Base-by-base conservation (phyloP, 306 rosid genomes). In the Medicago lupulina region DNA sequence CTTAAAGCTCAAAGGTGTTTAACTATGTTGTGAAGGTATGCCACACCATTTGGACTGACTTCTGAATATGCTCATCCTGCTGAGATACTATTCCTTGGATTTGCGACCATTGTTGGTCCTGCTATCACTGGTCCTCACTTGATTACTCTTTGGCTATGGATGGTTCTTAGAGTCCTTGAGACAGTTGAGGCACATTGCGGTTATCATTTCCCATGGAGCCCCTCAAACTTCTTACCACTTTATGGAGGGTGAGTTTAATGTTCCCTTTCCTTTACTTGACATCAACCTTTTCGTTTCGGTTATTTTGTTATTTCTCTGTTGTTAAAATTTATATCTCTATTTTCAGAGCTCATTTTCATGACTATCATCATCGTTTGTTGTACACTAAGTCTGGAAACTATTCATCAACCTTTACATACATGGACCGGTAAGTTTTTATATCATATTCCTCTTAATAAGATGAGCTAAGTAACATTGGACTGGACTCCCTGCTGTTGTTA, bases 61-160 rank as follows among this genome's bases (percentile, higher is more conserved):
- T 89, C 98, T n/a, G 97, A 92, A 80, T 95, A 92, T 83, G 98
- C 98, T 83, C 98, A 95, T 85, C 98, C 97, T 25, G 96, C 90
- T 54, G 98, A 95, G 90, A 95, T 95, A 84, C 89, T 95, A 73
- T 95, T 95, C 81, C 98, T 95, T 84, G 98, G 98, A 59, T 90
- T 94, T 81, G 96, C 97, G 65, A 90, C 97, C 64, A 76, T 92
- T 71, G 7, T 92, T 70, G 98, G 98, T 87, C 97, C 98, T 78
- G 96, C 95, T 41, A 62, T 94, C 73, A 92, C 97, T 5, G 98
- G 97, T 39, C 97, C 98, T 3, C 98, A 94, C 84, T 88, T 94
- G 78, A 16, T 89, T 8, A 94, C 98, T 41, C 88, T 94, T 1
- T 94, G 98, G 98, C 78, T 90, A 81, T 94, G 98, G 98, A 87